Conservation (phyloP, 2,329 filamentous ascomycete species). For the Colletotrichum sublineola region DNA sequence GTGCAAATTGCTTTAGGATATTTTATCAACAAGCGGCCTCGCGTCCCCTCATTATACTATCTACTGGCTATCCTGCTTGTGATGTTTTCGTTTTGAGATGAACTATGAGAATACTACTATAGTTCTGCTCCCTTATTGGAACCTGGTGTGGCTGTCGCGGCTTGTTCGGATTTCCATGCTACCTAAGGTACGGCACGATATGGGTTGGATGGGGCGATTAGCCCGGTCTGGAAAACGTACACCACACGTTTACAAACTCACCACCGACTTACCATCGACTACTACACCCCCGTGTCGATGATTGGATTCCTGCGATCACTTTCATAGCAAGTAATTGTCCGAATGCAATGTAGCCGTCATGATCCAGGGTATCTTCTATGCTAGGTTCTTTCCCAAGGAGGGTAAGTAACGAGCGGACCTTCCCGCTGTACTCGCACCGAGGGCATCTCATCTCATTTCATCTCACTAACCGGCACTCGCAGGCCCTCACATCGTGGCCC, state of each 20-base stretch:
- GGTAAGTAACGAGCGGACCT: constrained; percentile 55
- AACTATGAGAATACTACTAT: not conserved
- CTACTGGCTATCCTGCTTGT: not conserved
- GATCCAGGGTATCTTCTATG: constrained; percentile 80
- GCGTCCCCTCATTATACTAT: not conserved
- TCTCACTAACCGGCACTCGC: not conserved
- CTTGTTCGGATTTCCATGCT: not conserved
- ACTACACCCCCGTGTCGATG: not conserved
- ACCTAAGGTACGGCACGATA: not conserved
- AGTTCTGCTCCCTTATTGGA: not conserved
- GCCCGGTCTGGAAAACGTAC: constrained; percentile 15
- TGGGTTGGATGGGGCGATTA: constrained; percentile 26
- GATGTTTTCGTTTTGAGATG: not conserved
- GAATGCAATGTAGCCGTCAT: constrained; percentile 54
- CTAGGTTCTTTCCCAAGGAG: constrained; percentile 75
- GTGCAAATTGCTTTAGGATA: constrained; percentile 3
- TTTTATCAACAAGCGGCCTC: not conserved
- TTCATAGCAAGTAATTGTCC: not conserved
- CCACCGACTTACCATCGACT: not conserved
- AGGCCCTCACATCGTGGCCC: constrained; percentile 74
- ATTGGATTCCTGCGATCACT: not conserved
- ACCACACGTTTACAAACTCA: not conserved
- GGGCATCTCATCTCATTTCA: not conserved
- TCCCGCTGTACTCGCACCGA: not conserved
- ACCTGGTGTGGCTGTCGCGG: not conserved